A percentile compares a stretch with the other conserved stretches of the same genome.
Conservation (phyloP, 345 rosid genomes). For the Garcia nutans region DNA sequence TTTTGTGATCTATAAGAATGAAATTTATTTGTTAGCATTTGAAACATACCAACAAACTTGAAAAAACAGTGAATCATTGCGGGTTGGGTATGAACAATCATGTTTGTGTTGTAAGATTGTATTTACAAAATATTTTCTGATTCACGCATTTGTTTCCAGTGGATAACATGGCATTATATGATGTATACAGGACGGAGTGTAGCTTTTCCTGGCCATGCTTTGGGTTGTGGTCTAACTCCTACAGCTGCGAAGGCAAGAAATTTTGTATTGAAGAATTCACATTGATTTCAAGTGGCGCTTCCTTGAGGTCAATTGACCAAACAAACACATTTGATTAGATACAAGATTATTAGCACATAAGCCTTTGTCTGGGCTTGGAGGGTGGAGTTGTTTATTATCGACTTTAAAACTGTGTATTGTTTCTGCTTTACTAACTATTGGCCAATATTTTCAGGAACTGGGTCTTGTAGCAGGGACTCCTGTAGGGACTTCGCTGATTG, state of each 20-base stretch:
- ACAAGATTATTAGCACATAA: slow-evolving; percentile 21
- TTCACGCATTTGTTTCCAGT: background rate
- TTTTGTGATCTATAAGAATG: background rate
- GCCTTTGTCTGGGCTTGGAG: slow-evolving; percentile 26
- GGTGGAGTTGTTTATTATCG: slow-evolving; percentile 16
- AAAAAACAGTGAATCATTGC: background rate
- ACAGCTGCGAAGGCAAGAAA: slow-evolving; percentile 89
- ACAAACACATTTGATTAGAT: slow-evolving; percentile 34
- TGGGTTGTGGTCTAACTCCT: slow-evolving; percentile 88
- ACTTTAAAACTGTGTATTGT: slow-evolving; percentile 1
- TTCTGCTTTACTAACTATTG: slow-evolving; percentile 16
- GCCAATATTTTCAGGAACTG: slow-evolving; percentile 56
- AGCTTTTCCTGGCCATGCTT: slow-evolving; percentile 94
- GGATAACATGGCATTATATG: slow-evolving; percentile 15
- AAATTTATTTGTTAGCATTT: background rate
- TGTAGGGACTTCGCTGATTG: slow-evolving; percentile 87
- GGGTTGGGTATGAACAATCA: background rate
- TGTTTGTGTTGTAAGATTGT: background rate
- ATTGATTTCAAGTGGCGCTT: slow-evolving; percentile 42
- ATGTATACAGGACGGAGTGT: slow-evolving; percentile 80
- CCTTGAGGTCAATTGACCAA: slow-evolving; percentile 39
- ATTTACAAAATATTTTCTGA: background rate
- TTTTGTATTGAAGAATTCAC: slow-evolving; percentile 42
- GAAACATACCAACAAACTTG: background rate
- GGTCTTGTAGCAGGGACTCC: slow-evolving; percentile 80